Evolutionary conservation across 208 protist genomes (phyloP), one percentile per base, ranked within the genome.

Genomic region (Leishmania braziliensis): DNA sequence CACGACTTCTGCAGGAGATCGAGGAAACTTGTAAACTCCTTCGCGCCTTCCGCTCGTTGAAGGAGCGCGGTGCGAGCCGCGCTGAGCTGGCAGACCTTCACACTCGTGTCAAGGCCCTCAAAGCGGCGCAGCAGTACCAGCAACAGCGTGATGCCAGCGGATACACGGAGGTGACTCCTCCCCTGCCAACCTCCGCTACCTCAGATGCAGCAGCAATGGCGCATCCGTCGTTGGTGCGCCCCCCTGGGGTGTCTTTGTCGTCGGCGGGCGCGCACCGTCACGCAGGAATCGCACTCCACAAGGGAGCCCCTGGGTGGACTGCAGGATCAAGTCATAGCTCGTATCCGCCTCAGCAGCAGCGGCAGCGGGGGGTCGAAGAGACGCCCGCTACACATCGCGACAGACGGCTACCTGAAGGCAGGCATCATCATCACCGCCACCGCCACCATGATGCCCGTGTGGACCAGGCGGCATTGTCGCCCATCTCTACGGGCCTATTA

Each of bases 1-100:
- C 68, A n/a, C 77, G 58, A 39, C 74, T 92, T 29, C 77, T 92
- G 62, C 82, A 81, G 6, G 83, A 88, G 63, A 90, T 92, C 70
- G 65, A 82, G 48, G 78, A 84, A 60, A 92, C 87, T 4, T 80
- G 83, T 43, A 58, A 84, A 36, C 82, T 92, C 12, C 79, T 92
- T 54, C 80, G 83, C 50, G 82, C 80, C 39, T 88, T 90, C 33
- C 76, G 85, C 14, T 71, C 56, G 5, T 53, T 92, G 29, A 92
- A 92, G 54, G 85, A 89, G 50, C 65, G 84, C 12, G 88, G 88
- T 36, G 88, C 82, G 29, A 84, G 82, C 60, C 78, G 79, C 16
- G 82, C 74, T 0, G 79, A 77, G 65, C 82, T 86, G 33, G 76
- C 82, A n/a, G 79, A 78, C 46, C 75, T 90, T 14, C 81, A 78